phyloP scores from a whole-genome alignment of 805 yeast genomes.

The Isabelozyma heimii region DNA sequence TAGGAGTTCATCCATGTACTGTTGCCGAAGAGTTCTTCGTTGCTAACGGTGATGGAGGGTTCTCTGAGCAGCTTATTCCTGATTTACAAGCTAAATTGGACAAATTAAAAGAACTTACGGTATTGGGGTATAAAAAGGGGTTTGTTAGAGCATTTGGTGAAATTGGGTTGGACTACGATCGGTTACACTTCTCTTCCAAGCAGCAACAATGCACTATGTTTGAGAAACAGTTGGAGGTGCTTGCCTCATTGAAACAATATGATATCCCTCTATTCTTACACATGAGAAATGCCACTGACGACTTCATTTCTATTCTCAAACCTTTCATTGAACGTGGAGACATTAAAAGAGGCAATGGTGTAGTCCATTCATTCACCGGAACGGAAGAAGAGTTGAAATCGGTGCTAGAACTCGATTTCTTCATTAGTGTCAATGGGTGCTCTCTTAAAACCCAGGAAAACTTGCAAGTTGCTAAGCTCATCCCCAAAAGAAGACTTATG shows the following conservation, averaged over 20 bases:
- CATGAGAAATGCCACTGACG: conserved; percentile 82
- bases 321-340: conserved; percentile 56
- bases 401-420: conserved; percentile 58
- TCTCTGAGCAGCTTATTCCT: conserved; percentile 33
- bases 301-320: conserved; percentile 61
- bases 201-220: conserved; percentile 70
- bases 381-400: conserved; percentile 57
- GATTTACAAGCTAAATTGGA: conserved; percentile 43
- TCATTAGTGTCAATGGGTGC: conserved; percentile 89
- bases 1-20: conserved; percentile 94
- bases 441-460: conserved; percentile 79
- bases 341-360: conserved; percentile 54
- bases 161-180: conserved; percentile 91
- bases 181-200: conserved; percentile 71
- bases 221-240: conserved; percentile 66
- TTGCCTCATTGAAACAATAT: conserved; percentile 37
- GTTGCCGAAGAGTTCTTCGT: conserved; percentile 48
- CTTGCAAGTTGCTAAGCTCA: conserved; percentile 55
- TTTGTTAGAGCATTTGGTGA: conserved; percentile 86
- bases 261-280: conserved; percentile 83
- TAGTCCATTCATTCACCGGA: conserved; percentile 96
- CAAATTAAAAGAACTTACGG: conserved; percentile 48
- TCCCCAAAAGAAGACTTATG: conserved; percentile 73
- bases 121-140: conserved; percentile 46
- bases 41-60: conserved; percentile 12